These are phyloP conservation scores for Helenozyma rhizophorensis DNA, from an alignment of 805 yeast genomes.

Conservation along the genomic window DNA sequence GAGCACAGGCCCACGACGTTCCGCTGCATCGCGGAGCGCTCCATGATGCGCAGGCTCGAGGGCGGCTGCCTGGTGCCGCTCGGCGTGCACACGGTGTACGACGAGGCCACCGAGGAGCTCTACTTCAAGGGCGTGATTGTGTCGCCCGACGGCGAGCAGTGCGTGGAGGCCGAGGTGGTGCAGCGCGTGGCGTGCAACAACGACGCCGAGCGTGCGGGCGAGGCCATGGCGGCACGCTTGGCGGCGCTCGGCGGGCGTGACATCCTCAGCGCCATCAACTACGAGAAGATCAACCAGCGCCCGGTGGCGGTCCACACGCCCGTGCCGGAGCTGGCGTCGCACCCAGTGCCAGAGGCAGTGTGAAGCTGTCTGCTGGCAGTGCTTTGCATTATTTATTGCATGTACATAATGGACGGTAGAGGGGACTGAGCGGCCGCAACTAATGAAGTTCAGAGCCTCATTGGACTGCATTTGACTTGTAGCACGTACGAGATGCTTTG, in stretches of 20 bases:
- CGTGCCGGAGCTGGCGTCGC: not conserved
- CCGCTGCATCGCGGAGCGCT: slow-evolving; percentile 84
- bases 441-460: too few relatives aligned
- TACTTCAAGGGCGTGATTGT: slow-evolving; percentile 69
- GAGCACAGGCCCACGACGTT: slow-evolving; percentile 63
- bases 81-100: slow-evolving; percentile 70
- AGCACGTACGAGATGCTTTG: too few relatives aligned
- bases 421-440: too few relatives aligned
- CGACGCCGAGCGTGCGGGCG: slow-evolving; percentile 73
- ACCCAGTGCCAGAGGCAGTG: too few relatives aligned
- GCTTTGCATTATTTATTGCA: not conserved
- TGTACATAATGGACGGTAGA: not conserved
- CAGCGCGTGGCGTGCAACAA: slow-evolving; percentile 36
- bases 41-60: slow-evolving; percentile 81
- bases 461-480: too few relatives aligned
- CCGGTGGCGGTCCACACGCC: slow-evolving; percentile 15
- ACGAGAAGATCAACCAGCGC: slow-evolving; percentile 51
- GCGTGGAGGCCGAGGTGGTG: slow-evolving; percentile 53
- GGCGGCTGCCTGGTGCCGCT: slow-evolving; percentile 99
- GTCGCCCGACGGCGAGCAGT: slow-evolving; percentile 73
- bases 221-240: slow-evolving; percentile 60
- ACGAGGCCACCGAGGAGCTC: slow-evolving; percentile 40
- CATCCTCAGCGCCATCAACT: slow-evolving; percentile 77
- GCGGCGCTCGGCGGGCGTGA: slow-evolving; percentile 74
- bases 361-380: too few relatives aligned